Base-by-base conservation (phyloP, 129 eudicot genomes). In the Kitagawia praeruptora region DNA sequence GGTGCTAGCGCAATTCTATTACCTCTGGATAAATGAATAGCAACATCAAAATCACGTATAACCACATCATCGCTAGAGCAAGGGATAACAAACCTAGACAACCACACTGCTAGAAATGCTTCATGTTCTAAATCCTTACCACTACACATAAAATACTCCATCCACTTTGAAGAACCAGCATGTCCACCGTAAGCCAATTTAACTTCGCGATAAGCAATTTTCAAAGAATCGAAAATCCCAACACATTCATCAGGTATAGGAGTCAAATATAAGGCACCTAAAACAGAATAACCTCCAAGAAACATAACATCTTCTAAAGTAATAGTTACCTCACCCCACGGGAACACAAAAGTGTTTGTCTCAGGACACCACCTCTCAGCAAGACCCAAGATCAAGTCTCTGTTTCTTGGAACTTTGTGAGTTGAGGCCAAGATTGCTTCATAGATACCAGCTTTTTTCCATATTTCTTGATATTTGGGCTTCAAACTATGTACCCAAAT, bases 251-350 rank as follows among this genome's bases (percentile, higher is more conserved):
- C 38, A 12, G 70, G 1, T 63, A 63, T 0, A 27, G 70, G 70
- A 63, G 70, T 63, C 38, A 27, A 27, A 10, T 0, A 10, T 4
- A 11, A 63, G 6, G 38, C 38, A 63, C 70, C 70, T 8, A 63
- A 63, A 63, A 63, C 70, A 63, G 70, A 63, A 27, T 11, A 63
- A 63, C 38, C 15, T 25, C 70, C 70, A 9, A 63, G 38, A 63
- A 8, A 8, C 37, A 63, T 25, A 27, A 63, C 18, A 63, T 63
- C 70, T 63, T 63, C 70, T 63, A 63, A 27, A 63, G 70, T 63
- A 63, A 63, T 63, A 63, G 70, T 63, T 63, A 63, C 70, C 70
- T 63, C 38, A n/a, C 70, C 70, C 70, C 70, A 63, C 4, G 70
- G 7, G 27, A 63, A 63, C 16, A 63, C 16, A 38, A 63, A 63